phyloP scores from a whole-genome alignment of 2,329 filamentous ascomycete species.

The Alternaria sp. region DNA sequence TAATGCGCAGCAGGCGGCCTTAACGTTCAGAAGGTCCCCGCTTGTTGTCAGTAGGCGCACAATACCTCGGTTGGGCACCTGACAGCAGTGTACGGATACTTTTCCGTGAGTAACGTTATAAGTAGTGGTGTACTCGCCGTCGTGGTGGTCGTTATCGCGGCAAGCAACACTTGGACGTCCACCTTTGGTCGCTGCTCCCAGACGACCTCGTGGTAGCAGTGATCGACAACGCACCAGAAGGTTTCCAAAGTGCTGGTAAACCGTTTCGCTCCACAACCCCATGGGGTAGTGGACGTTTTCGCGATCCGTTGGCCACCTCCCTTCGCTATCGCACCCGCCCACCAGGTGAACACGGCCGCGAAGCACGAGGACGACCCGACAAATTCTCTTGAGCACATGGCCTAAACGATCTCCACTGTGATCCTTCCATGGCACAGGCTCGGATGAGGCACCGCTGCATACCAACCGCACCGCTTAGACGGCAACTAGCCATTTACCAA shows the following conservation, averaged over 20 bases:
- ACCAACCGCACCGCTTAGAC: conserved; percentile 2
- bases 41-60: not conserved
- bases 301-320: not conserved
- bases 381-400: conserved; percentile 8
- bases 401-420: not conserved
- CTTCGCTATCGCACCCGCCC: not conserved
- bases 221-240: conserved; percentile 9
- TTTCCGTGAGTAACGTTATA: conserved; percentile 3
- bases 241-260: conserved; percentile 13
- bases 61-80: not conserved
- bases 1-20: not conserved
- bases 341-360: conserved; percentile 1
- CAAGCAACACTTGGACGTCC: not conserved
- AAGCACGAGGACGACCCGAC: conserved; percentile 4
- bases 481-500: conserved; percentile 3
- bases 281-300: conserved; percentile 15
- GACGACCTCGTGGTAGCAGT: too few species aligned
- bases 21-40: not conserved
- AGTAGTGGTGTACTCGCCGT: not conserved
- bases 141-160: not conserved
- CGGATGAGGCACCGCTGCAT: conserved; percentile 4
- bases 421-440: not conserved
- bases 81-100: not conserved
- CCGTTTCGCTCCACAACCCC: conserved; percentile 17
- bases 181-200: not conserved